Conservation (phyloP, 2,329 filamentous ascomycete species). For the Trichophyton mentagrophytes region DNA sequence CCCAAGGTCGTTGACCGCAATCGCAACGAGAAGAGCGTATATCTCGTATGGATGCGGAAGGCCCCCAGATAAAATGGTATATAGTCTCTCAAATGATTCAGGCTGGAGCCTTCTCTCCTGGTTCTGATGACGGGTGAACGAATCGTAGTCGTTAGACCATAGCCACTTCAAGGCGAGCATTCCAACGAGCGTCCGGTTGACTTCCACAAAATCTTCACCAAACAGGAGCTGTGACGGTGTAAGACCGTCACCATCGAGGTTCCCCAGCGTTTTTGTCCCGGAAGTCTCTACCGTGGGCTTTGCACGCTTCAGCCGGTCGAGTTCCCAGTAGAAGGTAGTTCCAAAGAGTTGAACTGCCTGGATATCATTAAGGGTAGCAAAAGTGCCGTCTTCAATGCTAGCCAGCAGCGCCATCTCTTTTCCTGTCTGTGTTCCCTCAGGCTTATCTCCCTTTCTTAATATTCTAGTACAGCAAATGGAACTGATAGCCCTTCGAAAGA, state of each 20-base stretch:
- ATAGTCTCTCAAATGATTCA: neutral
- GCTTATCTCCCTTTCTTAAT: no score
- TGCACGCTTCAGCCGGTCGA: neutral
- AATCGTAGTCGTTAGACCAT: slow-evolving; percentile 23
- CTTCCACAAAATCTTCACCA: slow-evolving; percentile 23
- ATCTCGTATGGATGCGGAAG: neutral
- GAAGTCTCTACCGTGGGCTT: neutral
- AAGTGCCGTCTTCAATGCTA: neutral
- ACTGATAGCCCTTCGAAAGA: neutral
- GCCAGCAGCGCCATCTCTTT: neutral
- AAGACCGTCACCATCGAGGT: neutral
- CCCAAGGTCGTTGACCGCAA: neutral
- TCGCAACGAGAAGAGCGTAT: slow-evolving; percentile 1
- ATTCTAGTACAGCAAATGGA: neutral
- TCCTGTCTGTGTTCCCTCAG: neutral
- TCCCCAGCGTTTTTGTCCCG: neutral
- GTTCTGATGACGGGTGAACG: slow-evolving; percentile 17
- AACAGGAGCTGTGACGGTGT: slow-evolving; percentile 21
- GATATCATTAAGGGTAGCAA: neutral
- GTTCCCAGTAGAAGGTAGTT: neutral
- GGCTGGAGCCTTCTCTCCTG: neutral
- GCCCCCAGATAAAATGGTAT: neutral
- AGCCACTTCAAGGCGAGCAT: slow-evolving; percentile 29
- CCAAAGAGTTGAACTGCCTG: neutral
- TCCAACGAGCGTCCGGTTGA: slow-evolving; percentile 30